Percentiles rank a stretch among this genome's conserved stretches.
phyloP scores from a whole-genome alignment of 2,329 filamentous ascomycete species.

The Aspergillus versicolor region DNA sequence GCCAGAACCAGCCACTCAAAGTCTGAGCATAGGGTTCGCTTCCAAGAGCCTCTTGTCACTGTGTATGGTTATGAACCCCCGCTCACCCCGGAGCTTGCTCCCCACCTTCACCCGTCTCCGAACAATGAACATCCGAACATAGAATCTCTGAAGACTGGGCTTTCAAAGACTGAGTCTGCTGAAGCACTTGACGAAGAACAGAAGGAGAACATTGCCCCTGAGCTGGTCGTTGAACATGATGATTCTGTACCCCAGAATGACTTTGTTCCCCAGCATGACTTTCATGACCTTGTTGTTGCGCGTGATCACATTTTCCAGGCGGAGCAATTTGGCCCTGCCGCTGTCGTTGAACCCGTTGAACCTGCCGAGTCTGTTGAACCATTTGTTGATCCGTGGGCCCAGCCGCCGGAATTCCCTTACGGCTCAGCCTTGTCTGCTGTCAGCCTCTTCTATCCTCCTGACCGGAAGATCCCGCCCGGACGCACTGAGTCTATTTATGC shows the following conservation, averaged over 20 bases:
- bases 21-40: constrained; percentile 12
- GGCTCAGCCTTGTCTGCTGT: constrained; percentile 33
- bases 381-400: constrained; percentile 20
- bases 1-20: not conserved
- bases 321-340: no score
- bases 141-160: no score
- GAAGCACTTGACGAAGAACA: constrained; percentile 5
- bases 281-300: no score
- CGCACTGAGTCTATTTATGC: constrained; percentile 31
- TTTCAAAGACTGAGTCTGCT: not conserved
- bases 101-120: constrained; percentile 8
- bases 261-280: not conserved
- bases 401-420: constrained; percentile 19
- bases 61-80: not conserved
- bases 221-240: not conserved
- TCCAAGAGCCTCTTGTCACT: constrained; percentile 13
- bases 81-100: constrained; percentile 11
- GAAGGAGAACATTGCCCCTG: constrained; percentile 19
- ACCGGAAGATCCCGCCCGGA: constrained; percentile 24
- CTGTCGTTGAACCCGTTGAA: no score
- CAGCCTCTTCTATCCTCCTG: constrained; percentile 23
- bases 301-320: no score
- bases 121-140: not conserved
- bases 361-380: not conserved
- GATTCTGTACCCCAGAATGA: not conserved